Conservation (phyloP, 2,329 filamentous ascomycete species). For the Phialophora expanda region DNA sequence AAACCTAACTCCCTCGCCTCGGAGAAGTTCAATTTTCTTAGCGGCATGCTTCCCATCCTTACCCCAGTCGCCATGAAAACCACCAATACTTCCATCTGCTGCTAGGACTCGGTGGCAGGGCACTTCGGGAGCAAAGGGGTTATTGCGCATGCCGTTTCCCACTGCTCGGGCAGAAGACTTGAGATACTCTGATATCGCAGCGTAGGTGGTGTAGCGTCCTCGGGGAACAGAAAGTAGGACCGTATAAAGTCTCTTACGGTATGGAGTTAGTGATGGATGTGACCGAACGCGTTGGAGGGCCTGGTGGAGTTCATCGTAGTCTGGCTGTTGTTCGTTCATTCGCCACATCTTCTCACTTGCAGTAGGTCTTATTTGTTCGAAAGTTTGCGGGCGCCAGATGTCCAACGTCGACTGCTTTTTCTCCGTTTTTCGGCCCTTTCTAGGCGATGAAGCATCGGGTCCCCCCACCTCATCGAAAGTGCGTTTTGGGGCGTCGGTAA, state of each 20-base stretch:
- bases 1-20: conserved; percentile 53
- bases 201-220: conserved; percentile 79
- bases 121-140: conserved; percentile 81
- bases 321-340: not conserved
- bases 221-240: conserved; percentile 77
- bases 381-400: conserved; percentile 17
- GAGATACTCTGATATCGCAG: conserved; percentile 69
- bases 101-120: conserved; percentile 83
- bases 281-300: conserved; percentile 50
- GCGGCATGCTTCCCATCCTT: conserved; percentile 51
- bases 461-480: not conserved
- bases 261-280: conserved; percentile 56
- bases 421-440: conserved; percentile 3
- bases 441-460: conserved; percentile 1
- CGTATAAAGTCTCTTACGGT: conserved; percentile 65
- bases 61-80: conserved; percentile 58
- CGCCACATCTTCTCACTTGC: not conserved
- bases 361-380: not conserved
- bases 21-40: conserved; percentile 50
- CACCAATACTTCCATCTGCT: conserved; percentile 65
- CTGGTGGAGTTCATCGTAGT: conserved; percentile 15
- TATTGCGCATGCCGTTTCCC: conserved; percentile 74
- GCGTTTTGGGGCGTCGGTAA: conserved; percentile 3
- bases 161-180: conserved; percentile 75
- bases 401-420: conserved; percentile 31